phyloP scores from a whole-genome alignment of 2,329 filamentous ascomycete species.

The Sphaerulina vaccinii region DNA sequence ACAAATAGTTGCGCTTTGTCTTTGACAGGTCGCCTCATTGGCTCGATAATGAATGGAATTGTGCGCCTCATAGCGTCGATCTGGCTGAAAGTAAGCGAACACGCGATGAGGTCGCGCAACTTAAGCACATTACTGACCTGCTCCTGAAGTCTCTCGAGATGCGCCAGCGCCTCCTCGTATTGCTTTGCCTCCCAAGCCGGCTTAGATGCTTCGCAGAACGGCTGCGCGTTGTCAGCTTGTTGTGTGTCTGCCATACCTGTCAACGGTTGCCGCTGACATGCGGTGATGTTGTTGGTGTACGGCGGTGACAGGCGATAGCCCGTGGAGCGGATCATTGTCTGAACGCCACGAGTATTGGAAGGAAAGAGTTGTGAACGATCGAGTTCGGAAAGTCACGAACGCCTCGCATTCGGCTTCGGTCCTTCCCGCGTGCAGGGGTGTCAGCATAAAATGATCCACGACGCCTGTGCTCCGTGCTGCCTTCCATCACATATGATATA shows the following conservation, averaged over 20 bases:
- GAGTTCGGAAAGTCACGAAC: too few species aligned
- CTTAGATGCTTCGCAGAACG: not conserved
- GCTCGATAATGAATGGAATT: conserved; percentile 45
- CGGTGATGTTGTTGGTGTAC: not conserved
- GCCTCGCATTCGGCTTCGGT: too few species aligned
- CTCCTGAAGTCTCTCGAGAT: conserved; percentile 45
- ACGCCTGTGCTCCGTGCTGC: too few species aligned
- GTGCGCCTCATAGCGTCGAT: conserved; percentile 45
- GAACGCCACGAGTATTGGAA: too few species aligned
- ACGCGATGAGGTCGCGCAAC: not conserved
- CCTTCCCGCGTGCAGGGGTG: too few species aligned
- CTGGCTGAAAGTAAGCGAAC: conserved; percentile 33
- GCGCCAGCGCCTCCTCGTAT: conserved; percentile 43
- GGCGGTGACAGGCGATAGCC: too few species aligned
- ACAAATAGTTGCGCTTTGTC: conserved; percentile 40
- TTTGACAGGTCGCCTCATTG: conserved; percentile 34
- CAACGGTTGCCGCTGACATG: not conserved
- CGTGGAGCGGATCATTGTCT: too few species aligned
- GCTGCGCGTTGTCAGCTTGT: not conserved
- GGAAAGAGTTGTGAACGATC: too few species aligned
- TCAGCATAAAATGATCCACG: too few species aligned
- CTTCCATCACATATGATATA: too few species aligned
- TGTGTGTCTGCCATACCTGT: conserved; percentile 1
- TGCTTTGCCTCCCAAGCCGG: conserved; percentile 24
- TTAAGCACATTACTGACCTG: conserved; percentile 35